Conservation (phyloP, 140 eudicot species). For the Erigeron philadelphicus region DNA sequence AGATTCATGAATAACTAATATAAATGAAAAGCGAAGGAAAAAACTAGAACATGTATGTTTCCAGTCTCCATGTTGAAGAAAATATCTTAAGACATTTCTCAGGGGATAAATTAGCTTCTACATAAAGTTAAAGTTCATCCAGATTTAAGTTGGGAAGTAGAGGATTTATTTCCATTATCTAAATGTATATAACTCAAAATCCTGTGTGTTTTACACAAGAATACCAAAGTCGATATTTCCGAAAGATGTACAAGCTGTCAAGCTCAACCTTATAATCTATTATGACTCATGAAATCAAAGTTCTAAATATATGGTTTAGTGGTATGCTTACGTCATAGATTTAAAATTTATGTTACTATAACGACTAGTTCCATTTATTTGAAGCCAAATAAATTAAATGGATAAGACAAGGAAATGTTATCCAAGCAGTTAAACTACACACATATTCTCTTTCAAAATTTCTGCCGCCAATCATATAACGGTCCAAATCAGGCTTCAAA, state of each 20-base stretch:
- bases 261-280: background rate
- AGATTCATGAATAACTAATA: background rate
- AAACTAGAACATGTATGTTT: background rate
- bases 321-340: conserved; percentile 5
- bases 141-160: too few relatives aligned
- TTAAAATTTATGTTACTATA: background rate
- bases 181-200: too few relatives aligned
- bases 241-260: conserved; percentile 5
- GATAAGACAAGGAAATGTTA: background rate
- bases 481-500: background rate
- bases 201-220: background rate
- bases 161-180: too few relatives aligned
- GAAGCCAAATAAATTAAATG: background rate
- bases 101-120: background rate
- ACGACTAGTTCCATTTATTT: background rate
- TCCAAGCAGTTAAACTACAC: background rate
- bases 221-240: background rate
- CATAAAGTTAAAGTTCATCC: background rate
- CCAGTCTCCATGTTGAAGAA: background rate
- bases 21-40: background rate
- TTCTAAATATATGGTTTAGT: conserved; percentile 8
- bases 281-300: background rate
- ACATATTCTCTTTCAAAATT: background rate
- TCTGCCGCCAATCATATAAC: background rate
- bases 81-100: background rate